Conservation (phyloP, 176 grass and related monocot genomes). For the Metroxylon sagu region DNA sequence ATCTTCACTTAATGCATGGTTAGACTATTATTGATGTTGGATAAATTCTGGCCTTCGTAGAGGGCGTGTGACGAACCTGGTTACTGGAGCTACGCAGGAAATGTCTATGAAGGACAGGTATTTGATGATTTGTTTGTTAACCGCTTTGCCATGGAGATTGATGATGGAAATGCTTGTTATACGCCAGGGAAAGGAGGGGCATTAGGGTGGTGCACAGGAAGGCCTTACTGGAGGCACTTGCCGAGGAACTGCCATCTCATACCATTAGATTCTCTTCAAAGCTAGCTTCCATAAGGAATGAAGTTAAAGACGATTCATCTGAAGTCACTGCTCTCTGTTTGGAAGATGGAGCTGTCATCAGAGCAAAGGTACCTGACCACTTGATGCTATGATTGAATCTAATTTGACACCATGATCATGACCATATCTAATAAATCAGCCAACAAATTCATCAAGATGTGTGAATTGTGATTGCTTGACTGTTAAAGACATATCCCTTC, state of each 20-base stretch:
- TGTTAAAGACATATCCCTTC: neutral
- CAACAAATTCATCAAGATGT: no score
- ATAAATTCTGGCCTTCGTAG: constrained; percentile 17
- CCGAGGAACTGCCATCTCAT: constrained; percentile 47
- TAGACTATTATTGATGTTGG: neutral
- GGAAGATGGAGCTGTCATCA: constrained; percentile 50
- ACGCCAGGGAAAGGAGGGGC: constrained; percentile 1
- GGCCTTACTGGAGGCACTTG: constrained; percentile 42
- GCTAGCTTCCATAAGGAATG: constrained; percentile 35
- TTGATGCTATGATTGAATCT: no score
- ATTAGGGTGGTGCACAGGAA: constrained; percentile 33
- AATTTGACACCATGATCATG: no score
- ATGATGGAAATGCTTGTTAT: no score
- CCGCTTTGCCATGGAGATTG: no score
- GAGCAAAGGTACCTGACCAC: constrained; percentile 40
- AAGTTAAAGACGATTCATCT: constrained; percentile 7
- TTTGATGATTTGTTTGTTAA: neutral
- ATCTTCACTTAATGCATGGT: neutral
- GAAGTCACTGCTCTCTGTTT: constrained; percentile 29
- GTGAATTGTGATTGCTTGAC: no score
- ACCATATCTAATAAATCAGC: no score
- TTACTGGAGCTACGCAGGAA: constrained; percentile 34
- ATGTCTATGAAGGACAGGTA: constrained; percentile 33
- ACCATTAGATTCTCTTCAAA: constrained; percentile 62
- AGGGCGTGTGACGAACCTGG: constrained; percentile 30